Percentiles rank a stretch among this genome's conserved stretches.
phyloP scores from a whole-genome alignment of 1,284 basidiomycete species.

The Apiotrichum gracile region DNA sequence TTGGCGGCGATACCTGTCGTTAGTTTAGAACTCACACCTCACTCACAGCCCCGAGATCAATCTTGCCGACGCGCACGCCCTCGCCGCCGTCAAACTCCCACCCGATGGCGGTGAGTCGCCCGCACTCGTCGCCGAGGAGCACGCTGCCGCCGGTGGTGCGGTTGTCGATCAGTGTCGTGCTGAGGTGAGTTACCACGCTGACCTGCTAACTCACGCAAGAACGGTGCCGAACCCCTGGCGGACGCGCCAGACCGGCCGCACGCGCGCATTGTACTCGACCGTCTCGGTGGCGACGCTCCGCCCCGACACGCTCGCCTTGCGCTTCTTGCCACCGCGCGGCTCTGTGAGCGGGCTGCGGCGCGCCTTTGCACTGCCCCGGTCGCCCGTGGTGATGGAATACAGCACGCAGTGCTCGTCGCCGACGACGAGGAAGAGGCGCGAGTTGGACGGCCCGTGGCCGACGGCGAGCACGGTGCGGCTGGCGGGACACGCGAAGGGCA shows the following conservation, averaged over 20 bases:
- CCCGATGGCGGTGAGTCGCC: conserved; percentile 62
- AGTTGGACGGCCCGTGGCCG: background rate
- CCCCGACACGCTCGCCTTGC: conserved; percentile 34
- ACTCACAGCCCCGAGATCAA: conserved; percentile 68
- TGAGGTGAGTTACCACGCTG: conserved; percentile 50
- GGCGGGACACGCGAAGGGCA: conserved; percentile 45
- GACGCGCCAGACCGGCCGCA: conserved; percentile 36
- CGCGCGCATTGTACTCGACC: conserved; percentile 19
- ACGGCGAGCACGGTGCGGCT: conserved; percentile 33
- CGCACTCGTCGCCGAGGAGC: conserved; percentile 72
- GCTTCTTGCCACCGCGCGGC: conserved; percentile 28
- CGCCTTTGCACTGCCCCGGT: background rate
- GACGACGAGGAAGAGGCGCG: conserved; percentile 26
- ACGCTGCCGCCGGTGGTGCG: conserved; percentile 49
- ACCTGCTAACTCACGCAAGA: conserved; percentile 31
- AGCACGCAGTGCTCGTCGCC: conserved; percentile 43
- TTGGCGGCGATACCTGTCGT: conserved; percentile 65
- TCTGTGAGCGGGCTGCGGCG: conserved; percentile 33
- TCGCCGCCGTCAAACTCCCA: conserved; percentile 49
- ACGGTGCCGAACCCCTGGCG: conserved; percentile 45
- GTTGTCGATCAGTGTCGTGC: conserved; percentile 29
- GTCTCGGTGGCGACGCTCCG: conserved; percentile 10
- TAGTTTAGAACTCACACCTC: background rate
- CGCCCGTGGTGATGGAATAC: conserved; percentile 12
- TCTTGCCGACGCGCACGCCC: conserved; percentile 54